A percentile compares a stretch with the other conserved stretches of the same genome.
Evolutionary conservation across 192 early-diverging fungal genomes (phyloP).

Genomic region (Borealophlyctis nickersoniae): DNA sequence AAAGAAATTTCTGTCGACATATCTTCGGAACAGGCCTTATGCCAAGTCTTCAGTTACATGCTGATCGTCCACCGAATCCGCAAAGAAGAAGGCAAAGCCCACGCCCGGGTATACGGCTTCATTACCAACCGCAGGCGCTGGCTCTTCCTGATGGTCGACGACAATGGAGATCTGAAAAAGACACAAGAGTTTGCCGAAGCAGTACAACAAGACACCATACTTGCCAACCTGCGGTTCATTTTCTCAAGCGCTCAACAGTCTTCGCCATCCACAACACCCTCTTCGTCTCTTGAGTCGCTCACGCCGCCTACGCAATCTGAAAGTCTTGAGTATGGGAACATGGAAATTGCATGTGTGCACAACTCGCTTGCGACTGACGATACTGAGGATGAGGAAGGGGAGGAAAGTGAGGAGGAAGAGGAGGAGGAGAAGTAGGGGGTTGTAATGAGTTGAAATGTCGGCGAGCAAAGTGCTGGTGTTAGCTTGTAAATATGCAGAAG

Average conservation of each 20-base stretch:
- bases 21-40: not conserved
- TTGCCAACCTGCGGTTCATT: not conserved
- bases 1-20: slow-evolving; percentile 1
- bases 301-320: not conserved
- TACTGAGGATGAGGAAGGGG: not conserved
- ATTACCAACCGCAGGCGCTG: not conserved
- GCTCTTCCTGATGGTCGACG: not conserved
- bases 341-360: not conserved
- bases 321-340: not conserved
- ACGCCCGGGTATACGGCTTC: not conserved
- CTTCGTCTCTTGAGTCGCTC: not conserved
- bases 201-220: not conserved
- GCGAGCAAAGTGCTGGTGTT: no score
- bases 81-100: not conserved
- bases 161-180: not conserved
- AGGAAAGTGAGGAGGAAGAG: not conserved
- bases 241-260: not conserved
- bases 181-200: not conserved
- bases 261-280: not conserved
- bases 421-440: not conserved
- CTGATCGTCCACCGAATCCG: not conserved
- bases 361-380: not conserved
- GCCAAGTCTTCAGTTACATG: not conserved
- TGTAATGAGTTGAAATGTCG: no score
- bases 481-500: no score